phyloP scores from a whole-genome alignment of 208 protist genomes.

The Naegleria lovaniensis region DNA sequence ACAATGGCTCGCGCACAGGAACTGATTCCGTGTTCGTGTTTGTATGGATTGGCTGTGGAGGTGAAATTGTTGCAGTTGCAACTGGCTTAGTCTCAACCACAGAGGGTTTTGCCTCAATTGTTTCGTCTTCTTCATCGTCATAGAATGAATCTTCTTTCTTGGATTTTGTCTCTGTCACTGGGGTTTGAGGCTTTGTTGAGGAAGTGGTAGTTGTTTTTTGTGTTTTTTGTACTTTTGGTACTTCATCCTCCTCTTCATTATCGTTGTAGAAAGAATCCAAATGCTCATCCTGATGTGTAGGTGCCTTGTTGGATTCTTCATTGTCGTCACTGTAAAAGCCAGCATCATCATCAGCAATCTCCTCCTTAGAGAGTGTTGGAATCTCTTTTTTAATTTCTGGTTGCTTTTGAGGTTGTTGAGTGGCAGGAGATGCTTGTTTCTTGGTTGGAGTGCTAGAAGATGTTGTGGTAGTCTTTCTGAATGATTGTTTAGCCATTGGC shows the following conservation, averaged over 20 bases:
- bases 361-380: background rate
- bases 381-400: background rate
- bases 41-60: too few relatives aligned
- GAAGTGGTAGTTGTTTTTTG: background rate
- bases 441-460: too few relatives aligned
- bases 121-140: background rate
- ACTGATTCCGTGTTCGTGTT: too few relatives aligned
- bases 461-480: background rate
- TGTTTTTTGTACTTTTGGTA: too few relatives aligned
- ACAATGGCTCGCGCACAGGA: too few relatives aligned
- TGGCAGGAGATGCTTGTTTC: background rate
- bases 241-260: background rate
- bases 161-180: background rate
- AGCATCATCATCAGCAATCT: background rate
- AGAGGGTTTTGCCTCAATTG: background rate
- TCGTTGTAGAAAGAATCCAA: background rate
- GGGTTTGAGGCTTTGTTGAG: background rate
- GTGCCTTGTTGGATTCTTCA: background rate
- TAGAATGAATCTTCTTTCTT: background rate
- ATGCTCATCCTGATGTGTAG: background rate
- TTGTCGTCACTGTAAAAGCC: background rate
- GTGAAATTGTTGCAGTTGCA: too few relatives aligned
- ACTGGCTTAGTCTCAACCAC: background rate
- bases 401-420: background rate
- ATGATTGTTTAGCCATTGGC: background rate